Conservation (phyloP, 2,329 filamentous ascomycete genomes). For the Penicillium sp. region DNA sequence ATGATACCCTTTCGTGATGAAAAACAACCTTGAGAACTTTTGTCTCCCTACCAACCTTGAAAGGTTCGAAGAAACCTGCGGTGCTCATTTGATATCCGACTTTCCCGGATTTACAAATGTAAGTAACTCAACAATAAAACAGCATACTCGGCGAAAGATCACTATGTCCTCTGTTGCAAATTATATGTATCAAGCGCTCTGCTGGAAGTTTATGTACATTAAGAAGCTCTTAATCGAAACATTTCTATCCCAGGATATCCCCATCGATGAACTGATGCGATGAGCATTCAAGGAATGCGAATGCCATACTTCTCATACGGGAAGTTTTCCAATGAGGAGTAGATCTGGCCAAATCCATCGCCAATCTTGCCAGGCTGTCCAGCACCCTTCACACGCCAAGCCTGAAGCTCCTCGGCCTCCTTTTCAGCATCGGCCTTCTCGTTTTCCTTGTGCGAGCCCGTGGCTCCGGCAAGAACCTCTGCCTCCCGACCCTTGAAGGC, state of each 20-base stretch:
- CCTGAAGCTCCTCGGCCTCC: conserved; percentile 43
- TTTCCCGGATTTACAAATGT: no score
- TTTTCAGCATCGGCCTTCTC: conserved; percentile 45
- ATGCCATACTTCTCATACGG: conserved; percentile 64
- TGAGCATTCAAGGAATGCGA: conserved; percentile 14
- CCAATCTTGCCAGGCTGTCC: conserved; percentile 57
- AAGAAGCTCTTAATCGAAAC: neutral
- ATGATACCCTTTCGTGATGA: neutral
- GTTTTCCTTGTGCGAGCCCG: conserved; percentile 66
- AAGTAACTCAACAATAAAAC: no score
- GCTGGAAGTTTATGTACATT: neutral
- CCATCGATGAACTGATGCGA: neutral
- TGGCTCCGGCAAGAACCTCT: conserved; percentile 80
- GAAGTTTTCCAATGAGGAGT: conserved; percentile 59
- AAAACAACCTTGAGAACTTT: neutral
- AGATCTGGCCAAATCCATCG: conserved; percentile 62
- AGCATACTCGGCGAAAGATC: no score
- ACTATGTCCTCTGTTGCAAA: neutral
- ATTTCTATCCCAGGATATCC: no score
- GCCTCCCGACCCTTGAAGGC: conserved; percentile 77
- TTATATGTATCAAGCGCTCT: neutral
- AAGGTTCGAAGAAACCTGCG: no score
- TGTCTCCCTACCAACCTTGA: no score
- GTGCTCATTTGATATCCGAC: no score
- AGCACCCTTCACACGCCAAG: conserved; percentile 40